Base-by-base conservation (phyloP, 108 stramenopile species). In the Cyclotella choctawhatcheeana region DNA sequence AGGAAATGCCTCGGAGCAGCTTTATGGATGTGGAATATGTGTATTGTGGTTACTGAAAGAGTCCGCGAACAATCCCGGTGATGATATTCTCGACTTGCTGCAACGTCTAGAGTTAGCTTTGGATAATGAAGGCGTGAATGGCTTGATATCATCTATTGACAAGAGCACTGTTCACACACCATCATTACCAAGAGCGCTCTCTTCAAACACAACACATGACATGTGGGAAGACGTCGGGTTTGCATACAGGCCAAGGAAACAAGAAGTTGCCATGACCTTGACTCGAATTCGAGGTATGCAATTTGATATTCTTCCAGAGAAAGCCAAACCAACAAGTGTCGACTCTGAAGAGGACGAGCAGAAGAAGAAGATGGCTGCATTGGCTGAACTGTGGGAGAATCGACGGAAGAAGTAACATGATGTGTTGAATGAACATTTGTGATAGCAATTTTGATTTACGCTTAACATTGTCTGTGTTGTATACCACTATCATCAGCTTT, bases 21-120 rank as follows among this genome's bases (percentile, higher is more conserved):
- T 95, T 5, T 95, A 84, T 71, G 90, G 87, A 26, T 86, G 86
- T 60, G 94, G 91, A 14, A 63, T 93, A n/a, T 91, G 89, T 64
- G 75, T 85, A 2, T 37, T 85, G 4, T 91, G 89, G 91, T 74
- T 95, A 18, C 44, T 95, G 7, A 76, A 79, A 60, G 58, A 74
- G 37, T 76, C 88, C 40, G 65, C 60, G 14, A 61, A 62, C 47
- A 31, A 88, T 16, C 84, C 85, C n/a, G 59, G 80, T 0, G 44
- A 82, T 10, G 89, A 90, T 40, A 27, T 95, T 4, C 48, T 24
- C 10, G 86, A 81, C 20, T 64, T 95, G 6, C 34, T 95, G 33
- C 34, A 84, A 10, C 62, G 79, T 37, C 52, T 95, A 44, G 91
- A 95, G 22, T 17, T 29, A 8, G 55, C 31, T 29, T 50, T 95